Base-by-base conservation (phyloP, 2,329 filamentous ascomycete species). In the Colletotrichum siamense region DNA sequence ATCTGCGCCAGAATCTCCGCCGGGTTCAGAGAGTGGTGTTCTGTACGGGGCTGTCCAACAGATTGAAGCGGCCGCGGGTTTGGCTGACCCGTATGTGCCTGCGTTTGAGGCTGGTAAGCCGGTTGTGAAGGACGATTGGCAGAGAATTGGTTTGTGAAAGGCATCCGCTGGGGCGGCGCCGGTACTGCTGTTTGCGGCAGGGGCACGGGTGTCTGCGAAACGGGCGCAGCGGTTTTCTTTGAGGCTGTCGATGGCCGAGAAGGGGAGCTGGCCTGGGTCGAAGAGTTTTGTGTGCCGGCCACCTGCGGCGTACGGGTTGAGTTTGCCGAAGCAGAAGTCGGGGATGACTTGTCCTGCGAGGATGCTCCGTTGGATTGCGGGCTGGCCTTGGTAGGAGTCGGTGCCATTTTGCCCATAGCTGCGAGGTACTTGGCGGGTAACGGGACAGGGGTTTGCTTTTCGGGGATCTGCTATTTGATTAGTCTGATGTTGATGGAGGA, bases 361-460 rank as follows among this genome's bases (percentile, higher is more conserved):
- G 36, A 9, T 15, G 64, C 4, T 10, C 49, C 70, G 4, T 16
- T 26, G 26, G 69, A 32, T 5, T 74, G 65, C 18, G 44, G 10
- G 22, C n/a, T 66, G 34, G 32, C 15, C 71, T 74, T 73, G 28
- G 65, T 36, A 30, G 80, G 61, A 8, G 79, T 75, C 26, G 75
- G 77, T 3, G 82, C 75, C 10, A 81, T 72, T 12, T 84, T 83
- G 66, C 79, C 82, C 80, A 87, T 86, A 10, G 85, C 84, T n/a
- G 86, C 85, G 64, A 87, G 78, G 68, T 86, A 87, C 70, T 87
- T 86, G 7, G 86, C 84, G 2, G 87, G 87, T 12, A 88, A 78
- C 13, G 87, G 87, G 7, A 88, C 86, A 4, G 86, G 87, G 2
- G 87, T 87, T 71, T 88, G 81, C 78, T 87, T 88, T 16, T 82